Evolutionary conservation across 352 stramenopile species (phyloP).

Genomic region (Aphanomyces euteiches): DNA sequence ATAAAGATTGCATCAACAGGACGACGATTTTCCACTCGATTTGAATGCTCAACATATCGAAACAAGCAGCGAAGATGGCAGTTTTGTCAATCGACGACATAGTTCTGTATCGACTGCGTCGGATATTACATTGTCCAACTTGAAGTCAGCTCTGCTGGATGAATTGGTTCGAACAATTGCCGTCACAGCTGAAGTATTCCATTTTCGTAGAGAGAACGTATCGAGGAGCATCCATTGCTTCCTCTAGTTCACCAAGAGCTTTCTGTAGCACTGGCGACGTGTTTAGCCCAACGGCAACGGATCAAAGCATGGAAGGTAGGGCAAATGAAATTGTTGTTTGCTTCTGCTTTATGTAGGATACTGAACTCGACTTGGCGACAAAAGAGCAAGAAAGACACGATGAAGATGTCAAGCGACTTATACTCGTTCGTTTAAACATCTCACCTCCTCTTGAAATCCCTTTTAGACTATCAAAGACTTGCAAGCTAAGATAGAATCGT

Average conservation of each 20-base stretch:
- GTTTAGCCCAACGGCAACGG: background rate
- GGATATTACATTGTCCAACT: background rate
- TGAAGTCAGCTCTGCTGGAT: background rate
- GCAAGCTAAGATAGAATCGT: constrained; percentile 18
- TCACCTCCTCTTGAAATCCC: background rate
- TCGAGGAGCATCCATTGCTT: constrained; percentile 26
- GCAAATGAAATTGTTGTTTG: background rate
- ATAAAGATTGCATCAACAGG: too few relatives aligned
- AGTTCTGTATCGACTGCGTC: background rate
- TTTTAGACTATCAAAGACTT: constrained; percentile 22
- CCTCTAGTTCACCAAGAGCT: constrained; percentile 8
- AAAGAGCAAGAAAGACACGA: constrained; percentile 7
- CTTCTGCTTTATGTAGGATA: constrained; percentile 10
- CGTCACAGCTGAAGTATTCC: background rate
- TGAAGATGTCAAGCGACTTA: constrained; percentile 16
- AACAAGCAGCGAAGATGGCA: constrained; percentile 13
- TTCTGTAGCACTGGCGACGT: background rate
- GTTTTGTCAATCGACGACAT: background rate
- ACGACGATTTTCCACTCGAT: too few relatives aligned
- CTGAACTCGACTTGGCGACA: constrained; percentile 11
- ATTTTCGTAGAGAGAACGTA: constrained; percentile 11
- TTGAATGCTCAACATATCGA: background rate
- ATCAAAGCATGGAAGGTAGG: constrained; percentile 26
- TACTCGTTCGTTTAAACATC: background rate
- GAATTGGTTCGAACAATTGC: background rate